Conservation (phyloP, 2,329 filamentous ascomycete genomes). For the Geosmithia morbida region DNA sequence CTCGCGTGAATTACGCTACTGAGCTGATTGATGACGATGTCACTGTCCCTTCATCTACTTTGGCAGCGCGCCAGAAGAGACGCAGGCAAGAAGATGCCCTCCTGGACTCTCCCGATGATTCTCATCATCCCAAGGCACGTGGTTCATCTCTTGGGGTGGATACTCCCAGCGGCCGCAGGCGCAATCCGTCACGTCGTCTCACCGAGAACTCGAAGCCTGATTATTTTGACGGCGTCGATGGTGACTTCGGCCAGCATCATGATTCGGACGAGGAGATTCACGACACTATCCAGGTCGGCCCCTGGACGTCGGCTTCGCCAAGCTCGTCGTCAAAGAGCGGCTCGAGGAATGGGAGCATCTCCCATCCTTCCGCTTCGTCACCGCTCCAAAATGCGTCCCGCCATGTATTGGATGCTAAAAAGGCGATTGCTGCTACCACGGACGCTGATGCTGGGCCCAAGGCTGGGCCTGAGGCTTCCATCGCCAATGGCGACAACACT, state of each 20-base stretch:
- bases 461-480: background rate
- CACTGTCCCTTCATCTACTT: slow-evolving; percentile 15
- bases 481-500: background rate
- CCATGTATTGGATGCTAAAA: background rate
- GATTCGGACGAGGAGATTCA: slow-evolving; percentile 31
- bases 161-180: slow-evolving; percentile 20
- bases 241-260: slow-evolving; percentile 6
- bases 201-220: slow-evolving; percentile 12
- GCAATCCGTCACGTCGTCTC: slow-evolving; percentile 24
- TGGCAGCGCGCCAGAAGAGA: slow-evolving; percentile 16
- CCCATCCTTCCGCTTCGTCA: background rate
- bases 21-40: slow-evolving; percentile 36
- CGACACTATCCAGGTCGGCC: slow-evolving; percentile 42
- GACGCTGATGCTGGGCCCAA: background rate
- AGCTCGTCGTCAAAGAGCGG: slow-evolving; percentile 1
- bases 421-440: background rate
- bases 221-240: slow-evolving; percentile 18
- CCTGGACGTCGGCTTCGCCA: background rate
- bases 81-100: slow-evolving; percentile 10
- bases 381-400: background rate
- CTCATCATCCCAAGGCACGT: slow-evolving; percentile 18
- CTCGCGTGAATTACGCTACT: slow-evolving; percentile 42
- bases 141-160: slow-evolving; percentile 20
- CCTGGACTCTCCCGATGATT: slow-evolving; percentile 10
- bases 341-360: background rate